These are phyloP conservation scores for Tubosaeta sp. DNA, from an alignment of 768 basidiomycete genomes.

Conservation along the genomic window DNA sequence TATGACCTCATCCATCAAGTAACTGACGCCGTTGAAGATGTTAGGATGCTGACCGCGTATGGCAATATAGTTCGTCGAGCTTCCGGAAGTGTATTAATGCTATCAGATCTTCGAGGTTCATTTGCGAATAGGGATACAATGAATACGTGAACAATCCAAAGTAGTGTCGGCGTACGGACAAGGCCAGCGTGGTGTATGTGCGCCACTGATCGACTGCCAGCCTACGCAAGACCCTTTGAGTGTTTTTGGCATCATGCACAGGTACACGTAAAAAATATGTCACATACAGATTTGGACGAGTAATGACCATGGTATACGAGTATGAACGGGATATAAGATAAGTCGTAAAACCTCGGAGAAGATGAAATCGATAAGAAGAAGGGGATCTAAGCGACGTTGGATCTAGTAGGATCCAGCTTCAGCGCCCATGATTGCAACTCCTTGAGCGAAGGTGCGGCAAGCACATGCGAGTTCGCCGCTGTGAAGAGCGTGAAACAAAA, in stretches of 20 bases:
- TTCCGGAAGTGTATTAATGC: constrained; percentile 3
- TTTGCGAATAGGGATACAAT: background rate
- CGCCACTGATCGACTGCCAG: no score
- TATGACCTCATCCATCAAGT: background rate
- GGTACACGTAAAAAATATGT: background rate
- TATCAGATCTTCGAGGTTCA: constrained; percentile 9
- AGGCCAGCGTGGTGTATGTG: no score
- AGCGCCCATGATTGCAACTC: constrained; percentile 82
- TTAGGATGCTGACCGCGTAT: constrained; percentile 4
- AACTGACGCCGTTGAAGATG: background rate
- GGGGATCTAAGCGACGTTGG: constrained; percentile 39
- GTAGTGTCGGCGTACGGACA: background rate
- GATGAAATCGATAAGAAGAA: background rate
- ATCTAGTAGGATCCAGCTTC: constrained; percentile 80
- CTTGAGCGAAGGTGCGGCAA: constrained; percentile 76
- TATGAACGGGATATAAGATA: constrained; percentile 24
- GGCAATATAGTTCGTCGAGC: constrained; percentile 10
- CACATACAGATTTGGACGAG: constrained; percentile 8
- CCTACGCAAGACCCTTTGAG: no score
- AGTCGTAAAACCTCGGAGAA: constrained; percentile 1
- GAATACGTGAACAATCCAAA: no score
- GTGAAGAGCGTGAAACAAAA: constrained; percentile 91
- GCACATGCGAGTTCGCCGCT: constrained; percentile 84
- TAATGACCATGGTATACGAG: constrained; percentile 27
- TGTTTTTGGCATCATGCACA: background rate